A percentile compares a stretch with the other conserved stretches of the same genome.
Evolutionary conservation across 1,284 basidiomycete genomes (phyloP).

Genomic region (Malassezia sympodialis): DNA sequence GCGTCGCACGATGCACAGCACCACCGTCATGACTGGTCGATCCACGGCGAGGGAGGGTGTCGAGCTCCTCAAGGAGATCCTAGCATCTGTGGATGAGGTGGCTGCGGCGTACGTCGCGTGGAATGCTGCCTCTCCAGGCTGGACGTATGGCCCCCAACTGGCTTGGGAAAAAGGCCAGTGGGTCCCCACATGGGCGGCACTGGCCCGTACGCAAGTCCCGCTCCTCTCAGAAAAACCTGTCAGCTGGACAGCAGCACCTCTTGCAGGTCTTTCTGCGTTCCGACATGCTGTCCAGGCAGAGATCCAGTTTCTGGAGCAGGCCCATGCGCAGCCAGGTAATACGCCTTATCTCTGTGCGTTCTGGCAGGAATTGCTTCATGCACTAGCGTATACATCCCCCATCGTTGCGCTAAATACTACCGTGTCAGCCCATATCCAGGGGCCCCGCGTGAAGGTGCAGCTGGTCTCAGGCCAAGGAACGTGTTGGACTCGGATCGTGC

Average conservation of each 20-base stretch:
- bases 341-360: conserved; percentile 7
- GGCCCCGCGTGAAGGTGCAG: not conserved
- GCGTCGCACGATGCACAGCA: not conserved
- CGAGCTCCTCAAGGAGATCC: not conserved
- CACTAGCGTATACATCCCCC: not conserved
- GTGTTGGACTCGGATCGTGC: conserved; percentile 10
- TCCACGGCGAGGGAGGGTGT: not conserved
- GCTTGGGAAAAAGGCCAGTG: not conserved
- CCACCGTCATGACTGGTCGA: not conserved
- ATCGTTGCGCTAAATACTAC: conserved; percentile 2
- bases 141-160: conserved; percentile 6
- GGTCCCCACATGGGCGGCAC: not conserved
- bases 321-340: not conserved
- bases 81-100: conserved; percentile 7
- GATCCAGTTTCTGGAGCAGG: not conserved
- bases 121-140: conserved; percentile 5
- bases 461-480: conserved; percentile 1
- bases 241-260: not conserved
- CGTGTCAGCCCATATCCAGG: not conserved
- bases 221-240: not conserved
- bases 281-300: conserved; percentile 5
- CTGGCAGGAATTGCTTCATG: conserved; percentile 14
- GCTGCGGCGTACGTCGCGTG: conserved; percentile 6
- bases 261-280: conserved; percentile 7
- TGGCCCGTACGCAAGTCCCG: not conserved